These are phyloP conservation scores for Suhomyces panamericanus DNA, from an alignment of 1,139 yeast genomes.

Conservation along the genomic window DNA sequence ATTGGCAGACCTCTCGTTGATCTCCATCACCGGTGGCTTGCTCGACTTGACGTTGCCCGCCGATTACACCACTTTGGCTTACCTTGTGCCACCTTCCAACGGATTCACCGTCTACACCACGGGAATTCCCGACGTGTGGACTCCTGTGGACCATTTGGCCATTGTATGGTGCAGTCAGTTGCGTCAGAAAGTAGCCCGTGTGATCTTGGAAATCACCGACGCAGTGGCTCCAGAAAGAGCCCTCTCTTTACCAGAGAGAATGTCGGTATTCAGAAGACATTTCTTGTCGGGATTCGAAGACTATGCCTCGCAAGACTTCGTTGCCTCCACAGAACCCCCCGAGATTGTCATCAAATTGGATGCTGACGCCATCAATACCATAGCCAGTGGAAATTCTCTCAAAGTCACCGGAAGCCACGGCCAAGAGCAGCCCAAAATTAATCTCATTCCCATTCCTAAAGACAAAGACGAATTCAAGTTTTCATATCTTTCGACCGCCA, in stretches of 20 bases:
- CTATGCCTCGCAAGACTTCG: conserved; percentile 27
- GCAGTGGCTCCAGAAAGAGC: conserved; percentile 45
- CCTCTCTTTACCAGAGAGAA: conserved; percentile 50
- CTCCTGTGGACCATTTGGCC: conserved; percentile 93
- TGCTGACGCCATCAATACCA: conserved; percentile 22
- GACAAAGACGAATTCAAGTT: conserved; percentile 13
- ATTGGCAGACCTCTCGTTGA: conserved; percentile 50
- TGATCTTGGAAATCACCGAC: conserved; percentile 63
- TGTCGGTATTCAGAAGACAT: conserved; percentile 52
- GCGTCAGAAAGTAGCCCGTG: conserved; percentile 59
- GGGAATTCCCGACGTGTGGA: conserved; percentile 90
- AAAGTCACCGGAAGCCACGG: conserved; percentile 8
- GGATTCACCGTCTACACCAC: conserved; percentile 86
- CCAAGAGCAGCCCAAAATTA: conserved; percentile 14
- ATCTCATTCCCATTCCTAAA: conserved; percentile 14
- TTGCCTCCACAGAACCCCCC: conserved; percentile 8
- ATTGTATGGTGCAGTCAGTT: conserved; percentile 96
- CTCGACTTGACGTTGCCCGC: conserved; percentile 85
- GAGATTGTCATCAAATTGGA: conserved; percentile 30
- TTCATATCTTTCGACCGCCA: conserved; percentile 19
- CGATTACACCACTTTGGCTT: conserved; percentile 80
- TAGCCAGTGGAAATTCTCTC: conserved; percentile 18
- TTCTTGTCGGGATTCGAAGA: conserved; percentile 64
- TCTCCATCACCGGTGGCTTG: conserved; percentile 92
- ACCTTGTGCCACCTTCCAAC: conserved; percentile 66